Percentiles rank a stretch among this genome's conserved stretches.
These are phyloP conservation scores for Arctium minus DNA, from an alignment of 129 eudicot genomes.

Conservation along the genomic window DNA sequence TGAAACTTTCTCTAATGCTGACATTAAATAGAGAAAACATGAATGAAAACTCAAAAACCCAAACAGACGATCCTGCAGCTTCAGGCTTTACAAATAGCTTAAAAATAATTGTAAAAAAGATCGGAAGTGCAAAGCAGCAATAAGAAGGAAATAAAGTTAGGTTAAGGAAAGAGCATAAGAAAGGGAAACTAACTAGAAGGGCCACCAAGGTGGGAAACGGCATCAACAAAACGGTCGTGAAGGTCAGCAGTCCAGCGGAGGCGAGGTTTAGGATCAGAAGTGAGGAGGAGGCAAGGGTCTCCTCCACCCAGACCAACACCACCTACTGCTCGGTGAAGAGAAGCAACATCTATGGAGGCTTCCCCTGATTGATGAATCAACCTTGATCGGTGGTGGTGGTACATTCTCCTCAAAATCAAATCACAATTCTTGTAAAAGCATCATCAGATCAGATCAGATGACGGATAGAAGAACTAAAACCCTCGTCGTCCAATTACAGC, in stretches of 20 bases:
- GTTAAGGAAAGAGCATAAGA: neutral
- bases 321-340: neutral
- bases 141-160: too few relatives aligned
- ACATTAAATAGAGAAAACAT: too few relatives aligned
- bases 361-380: conserved; percentile 32
- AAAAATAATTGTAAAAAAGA: too few relatives aligned
- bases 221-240: conserved; percentile 50
- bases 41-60: neutral
- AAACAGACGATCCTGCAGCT: neutral
- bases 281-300: conserved; percentile 35
- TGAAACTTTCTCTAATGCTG: too few relatives aligned
- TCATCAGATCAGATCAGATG: too few relatives aligned
- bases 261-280: conserved; percentile 52
- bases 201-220: conserved; percentile 57
- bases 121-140: too few relatives aligned
- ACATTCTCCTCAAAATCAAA: neutral
- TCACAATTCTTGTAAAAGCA: too few relatives aligned
- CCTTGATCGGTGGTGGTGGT: conserved; percentile 1
- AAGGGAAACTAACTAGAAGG: conserved; percentile 33
- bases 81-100: too few relatives aligned
- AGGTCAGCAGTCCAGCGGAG: conserved; percentile 53
- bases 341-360: neutral
- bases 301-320: conserved; percentile 16
- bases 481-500: too few relatives aligned
- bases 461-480: too few relatives aligned